Base-by-base conservation (phyloP, 2,329 filamentous ascomycete species). In the Trichoderma arundinaceum region DNA sequence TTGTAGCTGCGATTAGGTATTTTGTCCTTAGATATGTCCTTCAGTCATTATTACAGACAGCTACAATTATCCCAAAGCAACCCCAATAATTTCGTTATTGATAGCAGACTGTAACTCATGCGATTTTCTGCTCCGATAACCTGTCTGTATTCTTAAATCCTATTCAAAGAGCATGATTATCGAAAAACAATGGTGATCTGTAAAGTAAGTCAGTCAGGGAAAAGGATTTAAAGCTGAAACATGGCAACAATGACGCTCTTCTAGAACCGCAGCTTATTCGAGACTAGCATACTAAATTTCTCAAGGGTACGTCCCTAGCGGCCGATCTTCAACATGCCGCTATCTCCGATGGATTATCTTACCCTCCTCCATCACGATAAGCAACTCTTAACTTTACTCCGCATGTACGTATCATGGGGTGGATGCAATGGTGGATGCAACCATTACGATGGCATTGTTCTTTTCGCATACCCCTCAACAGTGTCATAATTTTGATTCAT, bases 271-370 rank as follows among this genome's bases (percentile, higher is more conserved):
- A 12, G 12, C 19, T 10, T 1, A 0, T 43, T 32, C 7, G 17
- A 22, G 3, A 7, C 15, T 6, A 12, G 7, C 13, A 28, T n/a
- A n/a, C 6, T 19, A 9, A 6, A 19, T 49, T 7, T n/a, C 19
- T n/a, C 35, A 38, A 10, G 35, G 35, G 35, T 38, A 41, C 13
- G 13, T 41, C 12, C 32, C 38, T 41, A 17, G 13, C 13, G 15
- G 17, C 38, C 15, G 28, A 52, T 52, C 48, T 35, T 33, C 48
- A n/a, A 33, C 13, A 33, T 41, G 15, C 8, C 19, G 22, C 19
- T 19, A 56, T 56, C 35, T 56, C 38, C 52, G 52, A 56, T 13
- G 52, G 38, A 56, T 56, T 19, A 12, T 28, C 19, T 19, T 13
- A 12, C 39, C 33, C 52, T 32, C 19, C n/a, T 43, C 17, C 52